These are phyloP conservation scores for Trichomonascaceae sp. DNA, from an alignment of 1,139 yeast species.

Conservation along the genomic window DNA sequence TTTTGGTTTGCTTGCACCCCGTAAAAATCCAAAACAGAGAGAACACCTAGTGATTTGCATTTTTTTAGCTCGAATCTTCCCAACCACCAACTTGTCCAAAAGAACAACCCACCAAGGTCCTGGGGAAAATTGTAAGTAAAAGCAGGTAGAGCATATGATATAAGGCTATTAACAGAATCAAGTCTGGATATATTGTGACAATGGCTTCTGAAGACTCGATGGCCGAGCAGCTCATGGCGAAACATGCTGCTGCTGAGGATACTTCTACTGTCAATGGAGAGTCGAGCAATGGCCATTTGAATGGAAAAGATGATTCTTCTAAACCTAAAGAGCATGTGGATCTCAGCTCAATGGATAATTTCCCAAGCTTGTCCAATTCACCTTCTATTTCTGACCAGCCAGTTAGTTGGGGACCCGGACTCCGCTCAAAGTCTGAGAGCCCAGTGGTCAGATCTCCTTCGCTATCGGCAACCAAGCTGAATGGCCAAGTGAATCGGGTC, in stretches of 20 bases:
- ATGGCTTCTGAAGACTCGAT: constrained; percentile 18
- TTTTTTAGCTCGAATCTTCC: background rate
- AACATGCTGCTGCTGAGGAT: constrained; percentile 20
- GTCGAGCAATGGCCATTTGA: constrained; percentile 1
- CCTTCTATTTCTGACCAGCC: background rate
- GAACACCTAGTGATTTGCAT: background rate
- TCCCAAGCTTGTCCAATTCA: constrained; percentile 50
- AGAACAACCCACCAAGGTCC: background rate
- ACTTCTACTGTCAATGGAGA: constrained; percentile 6
- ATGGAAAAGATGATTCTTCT: background rate
- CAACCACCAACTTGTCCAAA: background rate
- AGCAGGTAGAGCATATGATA: background rate
- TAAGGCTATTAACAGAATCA: background rate
- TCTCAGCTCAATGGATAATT: constrained; percentile 40
- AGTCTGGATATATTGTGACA: background rate
- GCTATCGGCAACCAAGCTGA: constrained; percentile 1
- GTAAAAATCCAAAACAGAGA: background rate
- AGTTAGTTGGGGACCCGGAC: constrained; percentile 34
- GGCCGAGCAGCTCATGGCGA: constrained; percentile 27
- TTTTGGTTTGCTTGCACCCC: background rate
- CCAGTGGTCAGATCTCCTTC: constrained; percentile 8
- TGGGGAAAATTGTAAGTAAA: background rate
- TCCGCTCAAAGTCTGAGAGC: constrained; percentile 10
- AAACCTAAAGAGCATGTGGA: constrained; percentile 16
- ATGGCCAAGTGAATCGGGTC: constrained; percentile 11